These are phyloP conservation scores for Lasiodiplodia theobromae DNA, from an alignment of 2,329 filamentous ascomycete species.

Conservation along the genomic window DNA sequence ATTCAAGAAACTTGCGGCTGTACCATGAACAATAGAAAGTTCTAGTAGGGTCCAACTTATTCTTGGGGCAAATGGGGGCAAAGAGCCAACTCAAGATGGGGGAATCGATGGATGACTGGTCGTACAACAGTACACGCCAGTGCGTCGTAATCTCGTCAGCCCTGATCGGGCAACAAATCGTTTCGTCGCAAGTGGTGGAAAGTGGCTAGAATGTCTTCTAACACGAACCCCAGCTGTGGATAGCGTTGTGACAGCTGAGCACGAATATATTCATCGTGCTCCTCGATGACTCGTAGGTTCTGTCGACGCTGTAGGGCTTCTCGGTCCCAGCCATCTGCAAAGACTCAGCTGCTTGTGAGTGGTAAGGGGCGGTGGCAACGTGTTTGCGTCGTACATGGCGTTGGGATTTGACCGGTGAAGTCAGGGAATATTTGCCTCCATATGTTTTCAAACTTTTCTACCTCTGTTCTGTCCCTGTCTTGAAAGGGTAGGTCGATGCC, in stretches of 20 bases:
- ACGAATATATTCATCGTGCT: background rate
- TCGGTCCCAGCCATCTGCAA: background rate
- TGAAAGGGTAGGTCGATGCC: background rate
- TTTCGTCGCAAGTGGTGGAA: background rate
- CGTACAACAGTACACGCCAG: background rate
- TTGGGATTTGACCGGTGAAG: background rate
- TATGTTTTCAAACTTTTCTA: background rate
- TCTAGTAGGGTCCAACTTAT: background rate
- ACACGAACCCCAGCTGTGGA: background rate
- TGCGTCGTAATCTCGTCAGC: background rate
- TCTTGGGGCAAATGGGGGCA: background rate
- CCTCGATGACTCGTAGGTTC: background rate
- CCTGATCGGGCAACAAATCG: background rate
- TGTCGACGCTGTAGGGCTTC: background rate
- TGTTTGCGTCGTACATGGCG: background rate
- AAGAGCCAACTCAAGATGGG: fast-evolving
- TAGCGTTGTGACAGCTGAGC: background rate
- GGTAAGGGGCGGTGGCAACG: background rate
- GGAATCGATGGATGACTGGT: background rate
- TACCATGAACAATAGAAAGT: background rate
- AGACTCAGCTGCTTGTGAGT: background rate
- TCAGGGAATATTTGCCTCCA: background rate
- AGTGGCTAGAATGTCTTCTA: background rate
- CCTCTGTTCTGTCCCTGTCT: background rate
- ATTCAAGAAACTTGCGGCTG: background rate